phyloP scores from a whole-genome alignment of 225 moss, liverwort and hornwort species.

The Ulota crispa region DNA sequence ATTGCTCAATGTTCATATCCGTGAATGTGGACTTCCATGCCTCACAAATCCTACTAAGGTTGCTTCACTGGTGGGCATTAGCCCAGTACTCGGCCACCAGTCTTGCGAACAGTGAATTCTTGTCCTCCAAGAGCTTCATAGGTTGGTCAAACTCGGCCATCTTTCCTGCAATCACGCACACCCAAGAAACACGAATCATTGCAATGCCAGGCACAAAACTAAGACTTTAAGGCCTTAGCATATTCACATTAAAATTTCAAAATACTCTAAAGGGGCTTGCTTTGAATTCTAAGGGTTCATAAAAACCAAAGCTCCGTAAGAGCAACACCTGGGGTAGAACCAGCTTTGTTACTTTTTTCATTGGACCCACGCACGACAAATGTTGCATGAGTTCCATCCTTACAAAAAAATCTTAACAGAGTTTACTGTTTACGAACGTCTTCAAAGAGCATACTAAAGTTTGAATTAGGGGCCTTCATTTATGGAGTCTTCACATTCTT shows the following conservation, averaged over 20 bases:
- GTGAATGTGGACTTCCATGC: neutral
- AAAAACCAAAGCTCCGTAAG: neutral
- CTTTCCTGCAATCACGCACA: constrained; percentile 35
- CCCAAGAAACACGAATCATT: neutral
- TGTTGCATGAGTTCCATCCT: neutral
- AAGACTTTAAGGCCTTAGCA: neutral
- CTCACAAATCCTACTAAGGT: neutral
- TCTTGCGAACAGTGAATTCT: constrained; percentile 54
- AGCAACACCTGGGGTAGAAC: neutral
- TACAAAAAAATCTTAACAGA: no score
- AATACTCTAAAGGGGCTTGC: no score
- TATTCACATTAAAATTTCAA: no score
- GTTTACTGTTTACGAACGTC: no score
- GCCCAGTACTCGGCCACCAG: constrained; percentile 67
- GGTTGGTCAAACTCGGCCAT: constrained; percentile 62
- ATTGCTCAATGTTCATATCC: neutral
- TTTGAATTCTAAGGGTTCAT: no score
- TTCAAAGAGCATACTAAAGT: no score
- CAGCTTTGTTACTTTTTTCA: neutral
- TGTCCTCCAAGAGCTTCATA: constrained; percentile 44
- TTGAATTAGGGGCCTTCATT: no score
- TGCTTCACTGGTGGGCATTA: constrained; percentile 43
- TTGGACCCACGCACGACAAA: neutral
- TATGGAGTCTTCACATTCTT: no score
- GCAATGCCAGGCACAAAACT: neutral